phyloP scores from a whole-genome alignment of 2,329 filamentous ascomycete species.

The Dryadomyces quercus-mongolicae region DNA sequence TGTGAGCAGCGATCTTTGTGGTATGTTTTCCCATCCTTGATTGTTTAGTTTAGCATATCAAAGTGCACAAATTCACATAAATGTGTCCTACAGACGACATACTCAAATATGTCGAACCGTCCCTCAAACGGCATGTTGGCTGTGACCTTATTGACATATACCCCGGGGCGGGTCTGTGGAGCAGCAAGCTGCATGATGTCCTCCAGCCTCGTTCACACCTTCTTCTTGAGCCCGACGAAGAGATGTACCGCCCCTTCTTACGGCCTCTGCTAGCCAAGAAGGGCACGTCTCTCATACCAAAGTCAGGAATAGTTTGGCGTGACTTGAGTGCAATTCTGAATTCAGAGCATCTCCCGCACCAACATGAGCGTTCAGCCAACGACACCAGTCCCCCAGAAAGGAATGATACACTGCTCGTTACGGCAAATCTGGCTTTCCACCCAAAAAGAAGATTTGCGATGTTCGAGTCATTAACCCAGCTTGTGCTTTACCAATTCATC shows the following conservation, averaged over 20 bases:
- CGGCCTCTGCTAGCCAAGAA: conserved; percentile 38
- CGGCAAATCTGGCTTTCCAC: conserved; percentile 51
- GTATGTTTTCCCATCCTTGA: conserved; percentile 18
- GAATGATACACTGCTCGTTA: conserved; percentile 65
- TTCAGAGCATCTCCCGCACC: conserved; percentile 39
- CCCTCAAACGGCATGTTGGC: conserved; percentile 56
- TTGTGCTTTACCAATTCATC: conserved; percentile 52
- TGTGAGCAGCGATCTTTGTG: conserved; percentile 36
- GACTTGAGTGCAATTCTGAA: conserved; percentile 44
- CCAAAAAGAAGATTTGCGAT: conserved; percentile 35
- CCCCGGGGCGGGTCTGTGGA: conserved; percentile 71
- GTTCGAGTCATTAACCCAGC: conserved; percentile 43
- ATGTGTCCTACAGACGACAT: conserved; percentile 47
- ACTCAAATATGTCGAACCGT: conserved; percentile 54
- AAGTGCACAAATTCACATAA: neutral
- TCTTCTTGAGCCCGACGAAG: conserved; percentile 60
- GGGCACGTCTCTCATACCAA: conserved; percentile 37
- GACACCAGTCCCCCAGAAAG: conserved; percentile 30
- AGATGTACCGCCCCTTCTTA: conserved; percentile 49
- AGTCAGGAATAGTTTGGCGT: conserved; percentile 46
- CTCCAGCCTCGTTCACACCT: conserved; percentile 74
- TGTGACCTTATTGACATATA: conserved; percentile 84
- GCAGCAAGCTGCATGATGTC: conserved; percentile 57
- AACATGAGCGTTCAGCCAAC: conserved; percentile 28
- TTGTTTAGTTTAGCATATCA: neutral